Base-by-base conservation (phyloP, 2,329 filamentous ascomycete genomes). In the Alternaria sp. region DNA sequence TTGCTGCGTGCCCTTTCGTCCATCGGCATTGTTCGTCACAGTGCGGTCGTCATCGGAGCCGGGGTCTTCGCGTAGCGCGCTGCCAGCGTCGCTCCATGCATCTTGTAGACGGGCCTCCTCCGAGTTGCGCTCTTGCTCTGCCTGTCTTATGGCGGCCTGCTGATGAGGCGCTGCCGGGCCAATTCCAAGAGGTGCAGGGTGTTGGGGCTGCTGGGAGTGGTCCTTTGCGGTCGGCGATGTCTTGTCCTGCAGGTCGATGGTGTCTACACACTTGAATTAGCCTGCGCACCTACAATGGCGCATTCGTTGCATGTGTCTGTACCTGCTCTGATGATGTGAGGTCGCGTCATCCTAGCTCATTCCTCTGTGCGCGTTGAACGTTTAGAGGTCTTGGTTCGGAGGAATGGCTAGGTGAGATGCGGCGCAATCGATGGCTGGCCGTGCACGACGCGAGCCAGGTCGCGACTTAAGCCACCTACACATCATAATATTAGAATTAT, bases 191-290 rank as follows among this genome's bases (percentile, higher is more conserved):
- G 81, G 83, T 58, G 80, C 77, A 63, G 83, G 79, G 66, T 82
- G 80, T 57, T 79, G 75, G 54, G 81, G 81, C 72, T 86, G 85
- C 67, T 82, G 83, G 14, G 85, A 82, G 78, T 96, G 93, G 75
- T 93, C 90, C 81, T 96, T 86, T 37, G 94, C 92, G 44, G 93
- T 95, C 33, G 93, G 92, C 58, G 90, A 84, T 72, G 89, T 83
- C 73, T 88, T 90, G 79, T 92, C 87, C 84, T 98, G 95, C 51
- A 98, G 88, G 81, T 98, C 95, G 80, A 97, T 90, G 63, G 94
- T 96, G 82, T 98, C 94, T 96, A 79, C 36, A 56, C 58, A 52
- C 60, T 51, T 58, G 51, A 40, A 68, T 76, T 68, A 76, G 69
- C 62, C 60, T 50, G 55, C 58, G 57, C 45, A 34, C n/a, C 11